A percentile compares a stretch with the other conserved stretches of the same genome.
Conservation (phyloP, 2,329 filamentous ascomycete genomes). For the Zalaria sp. region DNA sequence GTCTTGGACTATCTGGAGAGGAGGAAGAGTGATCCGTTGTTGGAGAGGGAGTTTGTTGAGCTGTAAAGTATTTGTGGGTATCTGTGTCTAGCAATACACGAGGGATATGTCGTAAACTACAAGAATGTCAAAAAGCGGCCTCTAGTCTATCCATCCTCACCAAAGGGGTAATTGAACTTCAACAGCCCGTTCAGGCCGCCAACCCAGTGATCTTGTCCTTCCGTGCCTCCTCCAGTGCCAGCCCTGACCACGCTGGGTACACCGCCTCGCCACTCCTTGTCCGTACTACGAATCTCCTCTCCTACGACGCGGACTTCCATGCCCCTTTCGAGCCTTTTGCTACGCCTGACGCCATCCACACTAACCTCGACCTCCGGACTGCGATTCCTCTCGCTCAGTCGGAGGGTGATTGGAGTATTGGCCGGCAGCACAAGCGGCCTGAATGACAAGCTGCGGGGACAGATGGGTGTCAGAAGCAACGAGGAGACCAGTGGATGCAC, state of each 20-base stretch:
- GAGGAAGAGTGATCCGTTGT: conserved; percentile 18
- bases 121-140: too few relatives aligned
- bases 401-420: conserved; percentile 69
- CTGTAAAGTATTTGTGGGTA: conserved; percentile 9
- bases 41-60: conserved; percentile 17
- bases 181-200: conserved; percentile 82
- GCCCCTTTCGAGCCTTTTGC: conserved; percentile 27
- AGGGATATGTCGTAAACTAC: too few relatives aligned
- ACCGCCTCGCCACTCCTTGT: conserved; percentile 52
- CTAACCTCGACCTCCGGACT: conserved; percentile 35
- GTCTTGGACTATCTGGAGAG: conserved; percentile 23
- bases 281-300: conserved; percentile 50
- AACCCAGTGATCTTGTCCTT: conserved; percentile 82
- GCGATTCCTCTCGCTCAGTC: conserved; percentile 51
- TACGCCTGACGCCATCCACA: conserved; percentile 32
- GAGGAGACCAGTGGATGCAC: conserved; percentile 86
- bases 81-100: too few relatives aligned
- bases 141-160: conserved; percentile 35
- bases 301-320: conserved; percentile 78
- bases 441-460: conserved; percentile 82
- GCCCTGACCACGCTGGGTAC: conserved; percentile 82
- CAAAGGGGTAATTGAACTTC: conserved; percentile 97
- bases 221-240: conserved; percentile 29
- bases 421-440: conserved; percentile 79
- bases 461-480: conserved; percentile 85